These are phyloP conservation scores for Colletotrichum tamarilloi DNA, from an alignment of 2,329 filamentous ascomycete species.

Conservation along the genomic window DNA sequence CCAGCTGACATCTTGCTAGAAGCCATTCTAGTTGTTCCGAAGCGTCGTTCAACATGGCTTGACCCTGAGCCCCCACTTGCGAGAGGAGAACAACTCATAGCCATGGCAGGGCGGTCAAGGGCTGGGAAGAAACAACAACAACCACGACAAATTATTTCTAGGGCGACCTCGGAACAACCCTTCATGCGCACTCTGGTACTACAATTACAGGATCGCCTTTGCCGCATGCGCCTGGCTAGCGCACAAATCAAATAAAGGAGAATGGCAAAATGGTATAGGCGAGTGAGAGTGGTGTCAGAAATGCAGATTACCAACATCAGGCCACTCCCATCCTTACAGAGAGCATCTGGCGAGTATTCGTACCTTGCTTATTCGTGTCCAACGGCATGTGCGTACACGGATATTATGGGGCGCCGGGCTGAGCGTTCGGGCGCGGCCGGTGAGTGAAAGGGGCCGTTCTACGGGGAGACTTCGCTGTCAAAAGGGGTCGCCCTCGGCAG, in stretches of 20 bases:
- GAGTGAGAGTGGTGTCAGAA: not conserved
- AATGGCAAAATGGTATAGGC: not conserved
- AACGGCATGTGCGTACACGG: not conserved
- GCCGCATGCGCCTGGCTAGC: not conserved
- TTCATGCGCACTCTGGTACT: not conserved
- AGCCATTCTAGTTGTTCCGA: constrained; percentile 3
- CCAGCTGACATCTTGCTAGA: not conserved
- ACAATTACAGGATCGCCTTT: not conserved
- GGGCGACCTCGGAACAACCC: too few species aligned
- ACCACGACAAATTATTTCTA: too few species aligned
- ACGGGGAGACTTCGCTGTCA: not conserved
- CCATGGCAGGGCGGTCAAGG: not conserved
- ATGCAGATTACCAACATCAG: constrained; percentile 4
- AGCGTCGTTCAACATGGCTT: constrained; percentile 11
- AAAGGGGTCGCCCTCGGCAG: not conserved
- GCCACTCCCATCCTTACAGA: constrained; percentile 20
- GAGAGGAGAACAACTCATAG: not conserved
- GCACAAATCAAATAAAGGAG: not conserved
- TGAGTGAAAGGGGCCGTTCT: not conserved
- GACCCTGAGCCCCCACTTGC: not conserved
- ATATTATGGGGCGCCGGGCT: not conserved
- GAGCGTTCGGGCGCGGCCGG: not conserved
- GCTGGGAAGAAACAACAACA: not conserved
- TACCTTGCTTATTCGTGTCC: not conserved
- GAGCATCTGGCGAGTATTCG: not conserved